Base-by-base conservation (phyloP, 495 filamentous ascomycete genomes). In the Aspergillus cavernicola region DNA sequence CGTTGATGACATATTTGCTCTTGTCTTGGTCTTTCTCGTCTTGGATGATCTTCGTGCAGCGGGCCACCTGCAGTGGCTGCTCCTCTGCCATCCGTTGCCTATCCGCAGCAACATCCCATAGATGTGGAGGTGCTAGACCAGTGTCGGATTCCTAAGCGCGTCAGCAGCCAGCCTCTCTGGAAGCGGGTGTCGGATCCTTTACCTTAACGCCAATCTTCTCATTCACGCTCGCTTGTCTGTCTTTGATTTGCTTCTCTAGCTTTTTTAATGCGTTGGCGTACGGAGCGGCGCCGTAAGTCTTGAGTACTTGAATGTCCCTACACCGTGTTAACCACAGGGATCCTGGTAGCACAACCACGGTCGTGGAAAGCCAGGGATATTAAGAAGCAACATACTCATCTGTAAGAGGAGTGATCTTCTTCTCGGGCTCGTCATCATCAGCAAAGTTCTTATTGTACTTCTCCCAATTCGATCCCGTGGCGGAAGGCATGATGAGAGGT, bases 1-100 rank as follows among this genome's bases (percentile, higher is more conserved):
- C 93, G 72, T 97, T 98, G 81, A 98, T 98, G 65, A 98, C 92
- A 78, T 98, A 98, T 85, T 97, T 97, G 82, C 87, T 93, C 83
- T 98, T 98, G 60, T 96, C 90, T 26, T 86, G 75, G 74, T 98
- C 92, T 75, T 95, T 93, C 67, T 96, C 93, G 71, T 96, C 91
- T 52, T 88, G 85, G 55, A 98, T 98, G 69, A 98, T 98, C 80
- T 98, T 98, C 44, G 93, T 98, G 79, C 93, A 98, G 58, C 93
- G 83, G 58, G 93, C 95, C 32, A 98, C 93, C 74, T 98, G 93
- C 58, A 98, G 78, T 19, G 93, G 95, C 66, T 98, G 93, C 75
- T 98, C 93, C 70, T 98, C 93, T 33, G 84, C 83, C 93, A 98
- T 97, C 50, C 93, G 89, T 81, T 97, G 92, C 59, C 93, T 85